Conservation (phyloP, 1,284 basidiomycete species). For the Naganishia cerealis region DNA sequence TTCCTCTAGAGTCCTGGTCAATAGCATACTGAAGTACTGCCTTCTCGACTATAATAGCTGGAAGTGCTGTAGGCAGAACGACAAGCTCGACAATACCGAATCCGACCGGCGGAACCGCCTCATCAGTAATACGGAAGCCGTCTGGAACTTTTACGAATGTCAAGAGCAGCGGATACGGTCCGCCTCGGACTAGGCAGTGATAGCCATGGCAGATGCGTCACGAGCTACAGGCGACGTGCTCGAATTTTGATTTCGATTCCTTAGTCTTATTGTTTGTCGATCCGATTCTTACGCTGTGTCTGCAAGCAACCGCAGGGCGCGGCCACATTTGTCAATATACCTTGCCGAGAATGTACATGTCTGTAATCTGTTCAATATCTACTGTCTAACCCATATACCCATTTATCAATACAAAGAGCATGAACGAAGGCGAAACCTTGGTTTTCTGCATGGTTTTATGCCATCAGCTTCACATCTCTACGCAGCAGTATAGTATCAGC, state of each 20-base stretch:
- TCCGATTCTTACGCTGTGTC: not conserved
- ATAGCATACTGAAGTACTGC: constrained; percentile 12
- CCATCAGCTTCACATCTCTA: not conserved
- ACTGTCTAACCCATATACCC: not conserved
- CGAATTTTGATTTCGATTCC: constrained; percentile 13
- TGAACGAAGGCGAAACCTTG: not conserved
- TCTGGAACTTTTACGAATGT: constrained; percentile 43
- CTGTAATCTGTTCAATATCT: not conserved
- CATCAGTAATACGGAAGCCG: constrained; percentile 35
- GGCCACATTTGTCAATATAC: not conserved
- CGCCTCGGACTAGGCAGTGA: constrained; percentile 28
- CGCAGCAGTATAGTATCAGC: not conserved
- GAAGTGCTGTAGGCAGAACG: constrained; percentile 18
- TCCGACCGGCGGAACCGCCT: constrained; percentile 15
- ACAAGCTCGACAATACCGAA: constrained; percentile 26
- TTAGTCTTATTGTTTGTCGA: not conserved
- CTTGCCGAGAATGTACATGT: not conserved
- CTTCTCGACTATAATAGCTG: constrained; percentile 1
- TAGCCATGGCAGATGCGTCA: not conserved
- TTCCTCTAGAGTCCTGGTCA: constrained; percentile 4
- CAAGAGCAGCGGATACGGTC: constrained; percentile 52
- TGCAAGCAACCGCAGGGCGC: not conserved
- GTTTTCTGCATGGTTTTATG: not conserved
- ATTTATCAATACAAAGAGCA: constrained; percentile 1
- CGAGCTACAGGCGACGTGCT: not conserved